Base-by-base conservation (phyloP, 768 basidiomycete species). In the Strobilomyces dryophilus region DNA sequence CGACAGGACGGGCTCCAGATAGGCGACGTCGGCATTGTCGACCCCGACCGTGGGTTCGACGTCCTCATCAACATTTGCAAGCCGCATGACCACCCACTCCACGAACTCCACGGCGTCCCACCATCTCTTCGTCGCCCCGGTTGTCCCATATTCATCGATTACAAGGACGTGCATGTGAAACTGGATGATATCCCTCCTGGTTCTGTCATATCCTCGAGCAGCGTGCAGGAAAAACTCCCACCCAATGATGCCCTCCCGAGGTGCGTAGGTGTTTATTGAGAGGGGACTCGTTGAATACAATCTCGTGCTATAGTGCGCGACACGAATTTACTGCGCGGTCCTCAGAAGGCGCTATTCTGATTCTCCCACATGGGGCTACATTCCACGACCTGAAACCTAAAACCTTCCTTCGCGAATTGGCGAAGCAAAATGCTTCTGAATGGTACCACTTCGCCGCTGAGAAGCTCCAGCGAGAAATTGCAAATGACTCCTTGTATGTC, bases 281-380 rank as follows among this genome's bases (percentile, higher is more conserved):
- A 39, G 8, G 7, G 18, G 14, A 4, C 12, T 12, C 10, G 7
- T n/a, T 39, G 10, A 39, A 39, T n/a, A 18, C 37, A 1, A 39
- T 24, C 6, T 12, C 10, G 24, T 24, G 21, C 21, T 41, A 24
- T 14, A 41, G 40, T 12, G 14, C 11, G 10, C 10, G 11, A 20
- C 7, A 21, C 34, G 18, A 54, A 21, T 57, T 53, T 24, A 45
- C 17, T 24, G 26, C 52, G 5, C 44, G 47, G 3, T 34, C 52
- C 8, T 15, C 37, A 14, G 60, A 63, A 54, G 69, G 65, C 9
- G 64, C 71, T 10, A 54, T 70, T 11, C 52, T 72, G 0, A 49
- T 65, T 8, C 61, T 71, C 42, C 69, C 71, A 2, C 54, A 65
- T 12, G 72, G 67, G 14, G 61, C 65, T 6, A 47, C 37, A 14